phyloP scores from a whole-genome alignment of 208 protist genomes.

The Lotmaria passim region DNA sequence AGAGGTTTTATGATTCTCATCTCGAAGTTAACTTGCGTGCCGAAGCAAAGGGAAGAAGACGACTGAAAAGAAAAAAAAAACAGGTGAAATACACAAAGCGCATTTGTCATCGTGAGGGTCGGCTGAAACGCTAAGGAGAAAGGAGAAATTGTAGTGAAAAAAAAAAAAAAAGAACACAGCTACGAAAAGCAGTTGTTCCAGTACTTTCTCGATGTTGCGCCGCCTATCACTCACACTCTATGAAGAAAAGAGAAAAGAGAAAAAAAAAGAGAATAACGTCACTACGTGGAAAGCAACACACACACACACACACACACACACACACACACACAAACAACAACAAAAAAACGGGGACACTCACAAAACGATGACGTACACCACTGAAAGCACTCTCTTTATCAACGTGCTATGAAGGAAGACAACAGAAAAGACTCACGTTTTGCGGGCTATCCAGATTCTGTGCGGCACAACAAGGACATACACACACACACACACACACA shows the following conservation, averaged over 20 bases:
- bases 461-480: too few relatives aligned
- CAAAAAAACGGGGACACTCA: background rate
- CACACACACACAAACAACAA: slow-evolving; percentile 14
- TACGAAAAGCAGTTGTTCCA: background rate
- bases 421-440: too few relatives aligned
- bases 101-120: too few relatives aligned
- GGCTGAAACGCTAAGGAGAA: too few relatives aligned
- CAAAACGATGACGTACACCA: background rate
- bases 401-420: too few relatives aligned
- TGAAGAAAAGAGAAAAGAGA: slow-evolving; percentile 10
- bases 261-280: too few relatives aligned
- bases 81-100: too few relatives aligned
- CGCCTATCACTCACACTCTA: background rate
- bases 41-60: background rate
- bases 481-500: too few relatives aligned
- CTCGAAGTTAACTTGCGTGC: background rate
- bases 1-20: too few relatives aligned
- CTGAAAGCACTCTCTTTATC: background rate
- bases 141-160: too few relatives aligned
- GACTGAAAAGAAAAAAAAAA: background rate
- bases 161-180: slow-evolving; percentile 25
- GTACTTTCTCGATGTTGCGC: background rate
- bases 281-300: slow-evolving; percentile 5
- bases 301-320: too few relatives aligned
- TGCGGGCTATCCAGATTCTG: too few relatives aligned